Conservation (phyloP, 306 rosid genomes). For the Dalbergia cultrata region DNA sequence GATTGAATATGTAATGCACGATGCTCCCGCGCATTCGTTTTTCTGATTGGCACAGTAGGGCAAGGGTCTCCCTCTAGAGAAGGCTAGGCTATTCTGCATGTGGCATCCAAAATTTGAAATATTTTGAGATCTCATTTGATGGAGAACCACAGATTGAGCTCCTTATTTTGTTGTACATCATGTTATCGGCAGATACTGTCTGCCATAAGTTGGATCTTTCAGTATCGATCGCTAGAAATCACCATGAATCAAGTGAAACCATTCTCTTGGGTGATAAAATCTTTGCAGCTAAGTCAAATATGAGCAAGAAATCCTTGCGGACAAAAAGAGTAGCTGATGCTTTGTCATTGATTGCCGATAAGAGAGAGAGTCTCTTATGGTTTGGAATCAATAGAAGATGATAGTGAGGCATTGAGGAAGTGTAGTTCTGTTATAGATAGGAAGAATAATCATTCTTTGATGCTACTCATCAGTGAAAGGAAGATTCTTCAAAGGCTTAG, state of each 20-base stretch:
- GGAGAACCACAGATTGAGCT: slow-evolving; percentile 91
- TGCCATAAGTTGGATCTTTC: slow-evolving; percentile 68
- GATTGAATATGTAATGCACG: too few relatives aligned
- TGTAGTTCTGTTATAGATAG: slow-evolving; percentile 56
- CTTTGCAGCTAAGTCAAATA: slow-evolving; percentile 32
- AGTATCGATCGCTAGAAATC: slow-evolving; percentile 52
- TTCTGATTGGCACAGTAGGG: slow-evolving; percentile 71
- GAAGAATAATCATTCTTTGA: slow-evolving; percentile 76
- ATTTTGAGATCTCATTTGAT: slow-evolving; percentile 78
- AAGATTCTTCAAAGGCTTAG: slow-evolving; percentile 71
- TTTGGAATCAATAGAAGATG: slow-evolving; percentile 66
- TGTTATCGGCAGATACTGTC: slow-evolving; percentile 65
- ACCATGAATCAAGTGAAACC: slow-evolving; percentile 50
- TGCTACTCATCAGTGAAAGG: slow-evolving; percentile 80
- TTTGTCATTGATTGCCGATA: slow-evolving; percentile 67
- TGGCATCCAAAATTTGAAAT: slow-evolving; percentile 65
- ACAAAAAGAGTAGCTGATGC: slow-evolving; percentile 64
- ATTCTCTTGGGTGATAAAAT: slow-evolving; percentile 48
- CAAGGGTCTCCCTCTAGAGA: slow-evolving; percentile 83
- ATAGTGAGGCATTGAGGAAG: slow-evolving; percentile 57
- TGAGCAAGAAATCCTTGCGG: slow-evolving; percentile 62
- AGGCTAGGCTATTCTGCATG: slow-evolving; percentile 66
- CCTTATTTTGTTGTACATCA: slow-evolving; percentile 62
- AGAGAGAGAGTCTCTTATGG: slow-evolving; percentile 80
- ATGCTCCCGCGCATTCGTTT: too few relatives aligned